Conservation (phyloP, 768 basidiomycete genomes). For the Coprinopsis cinerea region DNA sequence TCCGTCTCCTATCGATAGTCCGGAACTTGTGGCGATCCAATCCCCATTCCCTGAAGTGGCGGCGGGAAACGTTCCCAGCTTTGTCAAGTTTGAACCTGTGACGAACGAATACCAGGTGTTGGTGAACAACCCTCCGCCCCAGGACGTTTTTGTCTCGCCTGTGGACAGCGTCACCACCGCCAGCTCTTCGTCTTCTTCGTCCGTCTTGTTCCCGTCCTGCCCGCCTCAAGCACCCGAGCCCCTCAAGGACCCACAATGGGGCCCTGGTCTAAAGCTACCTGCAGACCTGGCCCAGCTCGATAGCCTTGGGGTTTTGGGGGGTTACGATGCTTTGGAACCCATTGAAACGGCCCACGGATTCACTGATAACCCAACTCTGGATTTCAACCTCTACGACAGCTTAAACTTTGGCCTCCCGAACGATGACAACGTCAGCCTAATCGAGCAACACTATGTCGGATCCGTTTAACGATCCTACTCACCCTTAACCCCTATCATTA, state of each 20-base stretch:
- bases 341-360: slow-evolving; percentile 16
- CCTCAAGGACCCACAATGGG: slow-evolving; percentile 9
- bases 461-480: slow-evolving; percentile 10
- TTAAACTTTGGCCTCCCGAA: slow-evolving; percentile 19
- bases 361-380: slow-evolving; percentile 19
- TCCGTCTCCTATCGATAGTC: slow-evolving; percentile 21
- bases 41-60: slow-evolving; percentile 22
- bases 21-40: slow-evolving; percentile 23
- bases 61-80: slow-evolving; percentile 4
- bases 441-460: slow-evolving; percentile 18
- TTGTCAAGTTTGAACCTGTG: slow-evolving; percentile 22
- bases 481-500: neutral
- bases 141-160: slow-evolving; percentile 28
- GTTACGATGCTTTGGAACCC: slow-evolving; percentile 18
- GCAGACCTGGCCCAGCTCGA: slow-evolving; percentile 13
- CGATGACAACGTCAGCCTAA: slow-evolving; percentile 22
- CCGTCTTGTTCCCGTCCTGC: slow-evolving; percentile 20
- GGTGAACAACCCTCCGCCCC: slow-evolving; percentile 19
- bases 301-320: slow-evolving; percentile 13
- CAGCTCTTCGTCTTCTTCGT: slow-evolving; percentile 19
- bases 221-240: slow-evolving; percentile 7
- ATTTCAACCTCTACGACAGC: slow-evolving; percentile 25
- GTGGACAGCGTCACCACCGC: slow-evolving; percentile 24
- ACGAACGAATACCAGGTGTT: slow-evolving; percentile 19
- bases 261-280: slow-evolving; percentile 7